Conservation (phyloP, 163 green algal species). For the Scenedesmus sp. region DNA sequence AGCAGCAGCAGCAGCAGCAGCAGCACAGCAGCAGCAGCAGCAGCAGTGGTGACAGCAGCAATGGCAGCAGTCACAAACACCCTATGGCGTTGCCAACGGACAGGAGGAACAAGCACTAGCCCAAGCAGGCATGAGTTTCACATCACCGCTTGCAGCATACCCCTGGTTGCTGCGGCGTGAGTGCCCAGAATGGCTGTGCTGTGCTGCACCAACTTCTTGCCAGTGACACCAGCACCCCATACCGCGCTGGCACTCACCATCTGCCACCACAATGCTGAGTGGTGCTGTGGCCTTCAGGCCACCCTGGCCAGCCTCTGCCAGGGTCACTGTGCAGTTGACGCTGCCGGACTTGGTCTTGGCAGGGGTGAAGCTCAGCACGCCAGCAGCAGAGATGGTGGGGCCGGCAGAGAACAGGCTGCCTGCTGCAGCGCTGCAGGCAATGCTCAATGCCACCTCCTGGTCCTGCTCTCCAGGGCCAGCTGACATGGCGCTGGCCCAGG, state of each 20-base stretch:
- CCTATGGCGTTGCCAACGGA: too few relatives aligned
- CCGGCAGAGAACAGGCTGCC: background rate
- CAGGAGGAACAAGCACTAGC: too few relatives aligned
- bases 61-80: too few relatives aligned
- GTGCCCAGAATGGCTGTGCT: too few relatives aligned
- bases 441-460: background rate
- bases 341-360: background rate
- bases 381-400: background rate
- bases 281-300: background rate
- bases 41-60: too few relatives aligned
- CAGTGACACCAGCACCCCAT: too few relatives aligned
- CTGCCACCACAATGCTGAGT: background rate
- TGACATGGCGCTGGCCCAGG: background rate
- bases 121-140: too few relatives aligned
- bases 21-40: background rate
- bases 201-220: too few relatives aligned
- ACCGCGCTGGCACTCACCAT: background rate
- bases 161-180: too few relatives aligned
- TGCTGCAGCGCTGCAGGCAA: background rate
- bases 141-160: too few relatives aligned
- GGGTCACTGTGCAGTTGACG: background rate
- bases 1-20: too few relatives aligned
- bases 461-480: background rate
- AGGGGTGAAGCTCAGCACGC: background rate
- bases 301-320: background rate